A percentile compares a stretch with the other conserved stretches of the same genome.
These are phyloP conservation scores for Brasilioporus rufonigricans DNA, from an alignment of 768 basidiomycete genomes.

Conservation along the genomic window DNA sequence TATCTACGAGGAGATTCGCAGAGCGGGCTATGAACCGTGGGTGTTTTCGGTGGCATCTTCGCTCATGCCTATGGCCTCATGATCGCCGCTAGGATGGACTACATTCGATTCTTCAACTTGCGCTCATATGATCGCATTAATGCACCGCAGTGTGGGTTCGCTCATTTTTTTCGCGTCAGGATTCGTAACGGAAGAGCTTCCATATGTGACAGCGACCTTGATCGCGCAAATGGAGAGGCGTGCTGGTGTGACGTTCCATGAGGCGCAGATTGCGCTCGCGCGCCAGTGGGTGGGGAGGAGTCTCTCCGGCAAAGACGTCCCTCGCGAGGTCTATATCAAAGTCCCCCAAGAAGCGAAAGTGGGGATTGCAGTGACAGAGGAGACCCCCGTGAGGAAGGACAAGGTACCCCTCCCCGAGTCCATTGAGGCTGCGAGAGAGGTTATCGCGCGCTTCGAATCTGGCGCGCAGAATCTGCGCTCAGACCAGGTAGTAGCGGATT, in stretches of 20 bases:
- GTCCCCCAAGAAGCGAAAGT: slow-evolving; percentile 50
- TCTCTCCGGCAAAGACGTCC: slow-evolving; percentile 32
- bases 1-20: slow-evolving; percentile 80
- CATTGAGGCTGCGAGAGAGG: slow-evolving; percentile 64
- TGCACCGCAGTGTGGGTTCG: slow-evolving; percentile 55
- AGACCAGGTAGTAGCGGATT: slow-evolving; percentile 68
- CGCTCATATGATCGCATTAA: slow-evolving; percentile 91
- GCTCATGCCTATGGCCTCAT: not conserved
- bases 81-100: slow-evolving; percentile 55
- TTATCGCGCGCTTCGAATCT: slow-evolving; percentile 68
- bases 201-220: slow-evolving; percentile 34
- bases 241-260: slow-evolving; percentile 76
- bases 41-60: slow-evolving; percentile 22
- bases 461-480: slow-evolving; percentile 55
- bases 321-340: slow-evolving; percentile 57
- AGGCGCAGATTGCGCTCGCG: slow-evolving; percentile 85
- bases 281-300: slow-evolving; percentile 68
- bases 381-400: slow-evolving; percentile 52
- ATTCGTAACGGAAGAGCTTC: slow-evolving; percentile 20
- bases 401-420: slow-evolving; percentile 66
- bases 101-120: slow-evolving; percentile 90
- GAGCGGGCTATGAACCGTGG: slow-evolving; percentile 77
- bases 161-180: slow-evolving; percentile 2
- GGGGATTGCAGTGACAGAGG: slow-evolving; percentile 50
- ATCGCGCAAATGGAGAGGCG: slow-evolving; percentile 70